phyloP scores from a whole-genome alignment of 495 filamentous ascomycete genomes.

The Penicillium daleae region DNA sequence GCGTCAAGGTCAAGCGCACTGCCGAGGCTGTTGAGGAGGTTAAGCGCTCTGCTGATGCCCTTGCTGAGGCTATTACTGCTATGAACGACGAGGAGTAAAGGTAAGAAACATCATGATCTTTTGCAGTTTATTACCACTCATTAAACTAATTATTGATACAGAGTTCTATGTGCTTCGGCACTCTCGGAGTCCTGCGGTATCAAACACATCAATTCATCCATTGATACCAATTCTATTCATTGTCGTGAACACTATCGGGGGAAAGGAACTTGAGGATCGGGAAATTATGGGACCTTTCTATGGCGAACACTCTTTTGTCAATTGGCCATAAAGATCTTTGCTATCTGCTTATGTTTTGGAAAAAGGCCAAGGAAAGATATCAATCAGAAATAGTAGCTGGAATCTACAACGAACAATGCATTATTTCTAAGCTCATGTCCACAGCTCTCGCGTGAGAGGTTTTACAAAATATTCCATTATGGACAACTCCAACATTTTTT shows the following conservation, averaged over 20 bases:
- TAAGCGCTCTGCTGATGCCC: conserved; percentile 43
- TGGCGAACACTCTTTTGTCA: conserved; percentile 9
- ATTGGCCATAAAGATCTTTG: not conserved
- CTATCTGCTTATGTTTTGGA: not conserved
- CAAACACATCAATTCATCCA: not conserved
- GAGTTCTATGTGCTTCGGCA: not conserved
- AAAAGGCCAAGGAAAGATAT: conserved; percentile 2
- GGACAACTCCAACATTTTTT: no score
- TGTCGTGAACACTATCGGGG: not conserved
- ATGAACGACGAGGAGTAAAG: conserved; percentile 38
- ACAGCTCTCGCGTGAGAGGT: not conserved
- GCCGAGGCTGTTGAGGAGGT: conserved; percentile 43
- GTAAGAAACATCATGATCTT: conserved; percentile 6
- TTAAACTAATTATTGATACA: not conserved
- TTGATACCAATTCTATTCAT: not conserved
- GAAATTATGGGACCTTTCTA: not conserved
- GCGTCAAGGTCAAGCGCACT: conserved; percentile 52
- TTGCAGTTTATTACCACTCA: no score
- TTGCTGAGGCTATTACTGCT: conserved; percentile 47
- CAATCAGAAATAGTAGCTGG: not conserved
- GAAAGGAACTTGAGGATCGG: not conserved
- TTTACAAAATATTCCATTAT: not conserved
- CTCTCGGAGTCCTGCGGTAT: not conserved
- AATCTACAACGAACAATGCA: not conserved
- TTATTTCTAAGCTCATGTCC: not conserved